These are phyloP conservation scores for Metarhizium album DNA, from an alignment of 2,329 filamentous ascomycete species.

Conservation along the genomic window DNA sequence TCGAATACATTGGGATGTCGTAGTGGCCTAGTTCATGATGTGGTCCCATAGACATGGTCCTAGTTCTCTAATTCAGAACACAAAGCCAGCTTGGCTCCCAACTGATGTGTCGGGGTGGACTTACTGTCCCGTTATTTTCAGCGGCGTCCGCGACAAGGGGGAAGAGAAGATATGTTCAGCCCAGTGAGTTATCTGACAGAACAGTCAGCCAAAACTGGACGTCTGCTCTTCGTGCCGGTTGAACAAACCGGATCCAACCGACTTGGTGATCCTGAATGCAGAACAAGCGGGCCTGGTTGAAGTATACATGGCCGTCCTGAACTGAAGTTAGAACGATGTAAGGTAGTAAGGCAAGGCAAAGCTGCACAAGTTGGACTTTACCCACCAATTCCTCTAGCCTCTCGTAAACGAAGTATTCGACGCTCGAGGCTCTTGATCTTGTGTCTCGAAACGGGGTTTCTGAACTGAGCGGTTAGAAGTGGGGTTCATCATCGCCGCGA, in stretches of 20 bases:
- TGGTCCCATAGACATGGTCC: slow-evolving; percentile 36
- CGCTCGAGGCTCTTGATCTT: slow-evolving; percentile 38
- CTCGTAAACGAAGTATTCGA: slow-evolving; percentile 40
- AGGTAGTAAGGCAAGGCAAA: neutral
- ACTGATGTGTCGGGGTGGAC: slow-evolving; percentile 14
- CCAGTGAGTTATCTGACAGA: slow-evolving; percentile 42
- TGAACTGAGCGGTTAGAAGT: slow-evolving; percentile 9
- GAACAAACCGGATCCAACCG: slow-evolving; percentile 14
- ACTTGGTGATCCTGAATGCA: slow-evolving; percentile 18
- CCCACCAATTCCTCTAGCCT: slow-evolving; percentile 42
- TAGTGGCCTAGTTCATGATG: slow-evolving; percentile 32
- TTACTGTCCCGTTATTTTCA: slow-evolving; percentile 27
- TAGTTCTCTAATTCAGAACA: slow-evolving; percentile 11
- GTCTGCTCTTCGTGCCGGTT: neutral
- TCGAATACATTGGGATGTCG: slow-evolving; percentile 34
- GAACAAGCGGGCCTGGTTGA: slow-evolving; percentile 23
- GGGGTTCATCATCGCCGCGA: neutral
- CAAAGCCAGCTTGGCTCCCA: neutral
- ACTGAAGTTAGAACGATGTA: neutral
- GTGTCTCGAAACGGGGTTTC: slow-evolving; percentile 41
- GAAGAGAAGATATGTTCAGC: slow-evolving; percentile 49
- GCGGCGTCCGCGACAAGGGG: slow-evolving; percentile 38
- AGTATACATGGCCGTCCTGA: slow-evolving; percentile 19
- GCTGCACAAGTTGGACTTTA: slow-evolving; percentile 1
- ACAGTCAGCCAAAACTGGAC: neutral